A percentile compares a stretch with the other conserved stretches of the same genome.
These are phyloP conservation scores for Brasilioporus rufonigricans DNA, from an alignment of 768 basidiomycete genomes.

Conservation along the genomic window DNA sequence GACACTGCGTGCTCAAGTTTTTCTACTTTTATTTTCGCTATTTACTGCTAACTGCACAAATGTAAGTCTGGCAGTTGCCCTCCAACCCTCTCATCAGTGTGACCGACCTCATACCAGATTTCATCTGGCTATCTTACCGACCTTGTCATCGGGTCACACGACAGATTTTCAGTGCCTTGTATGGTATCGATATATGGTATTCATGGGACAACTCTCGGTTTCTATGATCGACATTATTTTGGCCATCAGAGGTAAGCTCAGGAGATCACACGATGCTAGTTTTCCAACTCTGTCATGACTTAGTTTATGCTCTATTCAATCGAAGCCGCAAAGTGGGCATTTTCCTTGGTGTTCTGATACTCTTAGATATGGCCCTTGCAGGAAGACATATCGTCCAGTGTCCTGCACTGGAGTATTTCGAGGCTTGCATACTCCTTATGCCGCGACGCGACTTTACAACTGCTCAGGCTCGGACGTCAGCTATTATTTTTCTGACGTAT, in stretches of 20 bases:
- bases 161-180: conserved; percentile 7
- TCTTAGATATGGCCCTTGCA: conserved; percentile 18
- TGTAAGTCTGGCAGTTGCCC: conserved; percentile 1
- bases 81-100: neutral
- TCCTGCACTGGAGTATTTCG: neutral
- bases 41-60: conserved; percentile 8
- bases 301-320: conserved; percentile 34
- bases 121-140: conserved; percentile 5
- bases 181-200: conserved; percentile 10
- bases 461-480: conserved; percentile 15
- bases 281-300: neutral
- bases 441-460: neutral
- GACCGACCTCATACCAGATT: conserved; percentile 5
- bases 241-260: conserved; percentile 17
- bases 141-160: conserved; percentile 6
- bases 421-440: conserved; percentile 27
- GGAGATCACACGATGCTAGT: neutral
- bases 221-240: conserved; percentile 23
- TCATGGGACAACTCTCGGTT: conserved; percentile 6
- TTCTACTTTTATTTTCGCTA: conserved; percentile 22
- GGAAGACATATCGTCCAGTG: conserved; percentile 21
- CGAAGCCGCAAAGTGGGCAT: conserved; percentile 29
- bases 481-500: neutral
- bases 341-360: conserved; percentile 9
- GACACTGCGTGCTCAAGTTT: conserved; percentile 7